Evolutionary conservation across 345 rosid species (phyloP), one percentile per base, ranked within the genome.

Genomic region (Lepidium sativum): DNA sequence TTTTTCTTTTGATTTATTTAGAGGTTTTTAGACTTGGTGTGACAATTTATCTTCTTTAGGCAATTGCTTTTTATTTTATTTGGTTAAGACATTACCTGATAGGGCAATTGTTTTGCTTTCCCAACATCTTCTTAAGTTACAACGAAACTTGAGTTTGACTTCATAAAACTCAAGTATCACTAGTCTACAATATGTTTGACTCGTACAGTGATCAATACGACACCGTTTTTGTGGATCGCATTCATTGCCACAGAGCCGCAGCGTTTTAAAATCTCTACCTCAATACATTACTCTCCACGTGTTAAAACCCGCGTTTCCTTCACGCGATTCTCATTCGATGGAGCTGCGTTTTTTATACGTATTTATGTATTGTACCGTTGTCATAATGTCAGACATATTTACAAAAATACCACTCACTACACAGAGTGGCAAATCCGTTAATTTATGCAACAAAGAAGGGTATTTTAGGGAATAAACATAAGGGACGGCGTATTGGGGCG

Each of bases 271-370:
- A 39, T 20, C 32, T 10, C 60, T 38, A 32, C 53, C 67, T 60
- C 60, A 63, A 16, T 9, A 5, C 2, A 13, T 21, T 9, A 49
- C 23, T 31, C 9, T 43, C 60, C 77, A 67, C 79, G 77, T 78
- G 71, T 40, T 17, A 60, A 72, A 71, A 74, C 65, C 80, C 77
- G 82, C 73, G 75, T 65, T 35, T 61, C 17, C 13, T 74, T 66
- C 81, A 76, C 82, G 73, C 77, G 74, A 76, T 73, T 79, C 71
- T 65, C 74, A 66, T 69, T 60, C 55, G 63, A 65, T 20, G 55
- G 50, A 75, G 65, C 74, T 75, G 33, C 60, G 50, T 1, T 39
- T 14, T 63, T n/a, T 2, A 12, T 35, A 11, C 58, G 51, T 43
- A 25, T 25, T 25, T 25, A 4, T 25, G 29, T 25, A 25, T 25